Percentiles rank a stretch among this genome's conserved stretches.
phyloP scores from a whole-genome alignment of 2,329 filamentous ascomycete species.

The Trichophaea hybrida region DNA sequence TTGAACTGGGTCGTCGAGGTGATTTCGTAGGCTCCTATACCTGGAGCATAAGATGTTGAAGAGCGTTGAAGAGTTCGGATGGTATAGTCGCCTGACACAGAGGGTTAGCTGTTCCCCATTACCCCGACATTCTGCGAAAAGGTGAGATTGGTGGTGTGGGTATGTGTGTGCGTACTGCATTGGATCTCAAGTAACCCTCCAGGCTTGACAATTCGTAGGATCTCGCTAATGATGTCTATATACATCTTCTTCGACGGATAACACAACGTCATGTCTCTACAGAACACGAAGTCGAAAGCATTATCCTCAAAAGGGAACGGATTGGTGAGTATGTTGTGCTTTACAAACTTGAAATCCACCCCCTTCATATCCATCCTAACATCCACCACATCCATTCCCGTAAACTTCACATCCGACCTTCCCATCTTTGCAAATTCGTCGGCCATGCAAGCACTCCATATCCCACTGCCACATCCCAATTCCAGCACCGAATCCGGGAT shows the following conservation, averaged over 20 bases:
- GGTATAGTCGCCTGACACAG: slow-evolving; percentile 45
- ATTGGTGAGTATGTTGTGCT: slow-evolving; percentile 63
- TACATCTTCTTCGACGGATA: slow-evolving; percentile 20
- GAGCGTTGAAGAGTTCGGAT: slow-evolving; percentile 54
- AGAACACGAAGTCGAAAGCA: slow-evolving; percentile 63
- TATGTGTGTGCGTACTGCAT: slow-evolving; percentile 51
- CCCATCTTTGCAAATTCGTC: slow-evolving; percentile 24
- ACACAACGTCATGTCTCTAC: slow-evolving; percentile 24
- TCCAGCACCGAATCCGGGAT: slow-evolving; percentile 64
- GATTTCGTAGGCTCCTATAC: slow-evolving; percentile 68
- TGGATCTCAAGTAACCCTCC: slow-evolving; percentile 64
- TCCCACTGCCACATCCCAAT: slow-evolving; percentile 70
- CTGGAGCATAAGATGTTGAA: slow-evolving; percentile 34
- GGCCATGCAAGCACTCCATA: slow-evolving; percentile 57
- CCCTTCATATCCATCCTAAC: slow-evolving; percentile 25
- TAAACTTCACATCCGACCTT: slow-evolving; percentile 22
- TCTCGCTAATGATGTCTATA: slow-evolving; percentile 51
- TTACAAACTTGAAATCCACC: slow-evolving; percentile 52
- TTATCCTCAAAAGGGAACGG: slow-evolving; percentile 66
- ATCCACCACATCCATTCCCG: slow-evolving; percentile 28
- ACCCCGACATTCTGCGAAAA: slow-evolving; percentile 33
- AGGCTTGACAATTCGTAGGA: slow-evolving; percentile 58
- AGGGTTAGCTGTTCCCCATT: neutral
- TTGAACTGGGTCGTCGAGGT: slow-evolving; percentile 64
- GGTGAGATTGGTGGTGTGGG: slow-evolving; percentile 41